phyloP scores from a whole-genome alignment of 768 basidiomycete species.

The Termitomyces sp. region DNA sequence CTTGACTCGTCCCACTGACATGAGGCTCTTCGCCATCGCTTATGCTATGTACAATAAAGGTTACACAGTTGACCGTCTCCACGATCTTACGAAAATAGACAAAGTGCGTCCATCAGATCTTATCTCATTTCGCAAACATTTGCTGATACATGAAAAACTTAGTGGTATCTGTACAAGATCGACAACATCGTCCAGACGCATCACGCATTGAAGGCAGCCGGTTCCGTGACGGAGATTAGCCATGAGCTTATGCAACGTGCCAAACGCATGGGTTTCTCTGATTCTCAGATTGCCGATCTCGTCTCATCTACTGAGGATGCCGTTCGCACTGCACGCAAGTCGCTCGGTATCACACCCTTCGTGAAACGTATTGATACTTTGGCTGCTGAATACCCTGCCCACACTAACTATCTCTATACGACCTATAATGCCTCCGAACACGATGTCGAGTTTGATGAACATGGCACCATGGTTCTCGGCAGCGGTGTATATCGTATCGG shows the following conservation, averaged over 20 bases:
- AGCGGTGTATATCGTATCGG: constrained; percentile 98
- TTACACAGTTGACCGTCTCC: constrained; percentile 86
- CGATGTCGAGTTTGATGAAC: constrained; percentile 92
- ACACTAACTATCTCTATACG: constrained; percentile 99
- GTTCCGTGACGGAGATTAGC: constrained; percentile 64
- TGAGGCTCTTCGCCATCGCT: constrained; percentile 94
- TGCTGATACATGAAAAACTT: background rate
- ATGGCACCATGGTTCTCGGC: constrained; percentile 99
- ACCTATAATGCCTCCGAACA: constrained; percentile 97
- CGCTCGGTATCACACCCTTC: constrained; percentile 85
- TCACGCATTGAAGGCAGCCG: constrained; percentile 63
- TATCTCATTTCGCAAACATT: background rate
- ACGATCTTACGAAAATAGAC: constrained; percentile 97
- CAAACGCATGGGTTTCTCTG: constrained; percentile 95
- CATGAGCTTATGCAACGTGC: constrained; percentile 78
- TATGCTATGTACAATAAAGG: constrained; percentile 94
- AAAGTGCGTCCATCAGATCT: constrained; percentile 45
- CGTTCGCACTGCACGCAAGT: constrained; percentile 84
- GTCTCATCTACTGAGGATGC: constrained; percentile 65
- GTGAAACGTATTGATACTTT: constrained; percentile 99
- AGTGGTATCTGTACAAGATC: constrained; percentile 99
- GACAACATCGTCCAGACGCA: constrained; percentile 96
- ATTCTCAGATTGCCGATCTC: constrained; percentile 85
- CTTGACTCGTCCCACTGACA: constrained; percentile 84
- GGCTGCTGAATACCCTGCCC: constrained; percentile 96